Evolutionary conservation across 257 asterid genomes (phyloP).

Genomic region (Echites panduratus): DNA sequence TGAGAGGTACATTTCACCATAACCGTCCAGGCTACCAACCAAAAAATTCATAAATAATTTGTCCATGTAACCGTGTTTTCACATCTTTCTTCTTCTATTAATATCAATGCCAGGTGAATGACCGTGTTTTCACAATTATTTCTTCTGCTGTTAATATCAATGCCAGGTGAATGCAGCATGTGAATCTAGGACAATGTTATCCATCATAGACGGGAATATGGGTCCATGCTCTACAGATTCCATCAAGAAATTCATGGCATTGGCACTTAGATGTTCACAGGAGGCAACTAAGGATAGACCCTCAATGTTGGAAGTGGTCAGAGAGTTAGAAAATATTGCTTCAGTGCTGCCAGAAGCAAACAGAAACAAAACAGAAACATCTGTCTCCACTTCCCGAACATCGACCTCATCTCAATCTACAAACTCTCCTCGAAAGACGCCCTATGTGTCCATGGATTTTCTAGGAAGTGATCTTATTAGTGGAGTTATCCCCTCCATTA

Average conservation of each 20-base stretch:
- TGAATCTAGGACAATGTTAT: conserved; percentile 53
- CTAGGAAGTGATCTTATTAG: conserved; percentile 57
- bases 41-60: background rate
- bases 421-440: conserved; percentile 29
- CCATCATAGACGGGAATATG: conserved; percentile 66
- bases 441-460: conserved; percentile 27
- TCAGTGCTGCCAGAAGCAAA: conserved; percentile 30
- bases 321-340: conserved; percentile 61
- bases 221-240: conserved; percentile 60
- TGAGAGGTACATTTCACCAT: too few species aligned
- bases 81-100: background rate
- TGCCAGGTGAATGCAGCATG: conserved; percentile 57
- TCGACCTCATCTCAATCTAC: conserved; percentile 22
- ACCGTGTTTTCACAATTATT: too few species aligned
- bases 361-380: conserved; percentile 36
- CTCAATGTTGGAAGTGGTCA: conserved; percentile 61
- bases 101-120: conserved; percentile 39
- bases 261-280: conserved; percentile 62
- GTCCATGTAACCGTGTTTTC: background rate
- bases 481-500: conserved; percentile 40
- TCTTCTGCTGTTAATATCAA: background rate
- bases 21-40: background rate
- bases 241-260: conserved; percentile 49
- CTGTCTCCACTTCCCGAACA: background rate
- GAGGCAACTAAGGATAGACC: conserved; percentile 70